Conservation (phyloP, 2,329 filamentous ascomycete species). For the Arthrobotrys megalospora region DNA sequence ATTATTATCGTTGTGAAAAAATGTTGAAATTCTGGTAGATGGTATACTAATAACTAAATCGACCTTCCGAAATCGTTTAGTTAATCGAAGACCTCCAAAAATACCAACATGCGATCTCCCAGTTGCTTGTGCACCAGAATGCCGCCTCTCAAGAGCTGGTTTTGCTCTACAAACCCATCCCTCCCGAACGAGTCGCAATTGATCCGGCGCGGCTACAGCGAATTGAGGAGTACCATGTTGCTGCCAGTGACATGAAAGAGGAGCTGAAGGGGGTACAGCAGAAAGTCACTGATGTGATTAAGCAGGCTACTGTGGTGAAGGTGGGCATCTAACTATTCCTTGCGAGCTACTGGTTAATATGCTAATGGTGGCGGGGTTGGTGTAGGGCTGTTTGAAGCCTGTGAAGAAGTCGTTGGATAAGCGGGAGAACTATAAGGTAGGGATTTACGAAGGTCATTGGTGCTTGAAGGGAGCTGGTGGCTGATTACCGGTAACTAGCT, state of each 20-base stretch:
- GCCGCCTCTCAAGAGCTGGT: slow-evolving; percentile 40
- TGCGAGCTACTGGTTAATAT: background rate
- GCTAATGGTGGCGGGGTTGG: background rate
- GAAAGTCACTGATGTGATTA: slow-evolving; percentile 31
- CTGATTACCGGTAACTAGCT: slow-evolving; percentile 68
- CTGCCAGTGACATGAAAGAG: slow-evolving; percentile 47
- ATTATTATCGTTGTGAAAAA: background rate
- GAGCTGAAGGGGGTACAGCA: slow-evolving; percentile 27
- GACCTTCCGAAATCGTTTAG: too few species aligned
- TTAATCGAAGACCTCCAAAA: slow-evolving; percentile 45
- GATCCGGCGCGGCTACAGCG: slow-evolving; percentile 42
- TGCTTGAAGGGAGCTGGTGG: slow-evolving; percentile 54
- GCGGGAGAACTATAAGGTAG: slow-evolving; percentile 81
- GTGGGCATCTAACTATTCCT: background rate
- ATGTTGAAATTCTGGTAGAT: background rate
- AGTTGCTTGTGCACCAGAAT: slow-evolving; percentile 57
- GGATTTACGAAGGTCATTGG: slow-evolving; percentile 5
- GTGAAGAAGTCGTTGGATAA: slow-evolving; percentile 88
- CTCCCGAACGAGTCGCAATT: slow-evolving; percentile 38
- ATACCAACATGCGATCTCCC: slow-evolving; percentile 45
- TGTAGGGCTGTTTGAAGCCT: slow-evolving; percentile 71
- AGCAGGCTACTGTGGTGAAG: slow-evolving; percentile 38
- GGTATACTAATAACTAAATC: too few species aligned
- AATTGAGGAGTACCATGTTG: slow-evolving; percentile 41
- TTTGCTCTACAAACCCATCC: slow-evolving; percentile 42